A percentile compares a stretch with the other conserved stretches of the same genome.
These are phyloP conservation scores for Colletotrichum horii DNA, from an alignment of 2,329 filamentous ascomycete genomes.

Conservation along the genomic window DNA sequence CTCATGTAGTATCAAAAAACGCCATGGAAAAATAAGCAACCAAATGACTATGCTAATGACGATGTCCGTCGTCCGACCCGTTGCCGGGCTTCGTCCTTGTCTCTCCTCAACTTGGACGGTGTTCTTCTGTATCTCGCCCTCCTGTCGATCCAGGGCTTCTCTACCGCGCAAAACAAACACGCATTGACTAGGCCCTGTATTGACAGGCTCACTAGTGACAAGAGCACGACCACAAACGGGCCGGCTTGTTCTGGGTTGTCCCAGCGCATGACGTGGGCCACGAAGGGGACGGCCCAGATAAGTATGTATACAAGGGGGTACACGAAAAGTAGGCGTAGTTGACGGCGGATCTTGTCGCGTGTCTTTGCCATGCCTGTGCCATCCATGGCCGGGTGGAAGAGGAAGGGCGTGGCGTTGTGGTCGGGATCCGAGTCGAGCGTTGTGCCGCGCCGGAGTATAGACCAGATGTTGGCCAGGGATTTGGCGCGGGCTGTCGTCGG, in stretches of 20 bases:
- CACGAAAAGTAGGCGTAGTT: slow-evolving; percentile 75
- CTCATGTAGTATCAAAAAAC: slow-evolving; percentile 19
- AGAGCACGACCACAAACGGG: slow-evolving; percentile 60
- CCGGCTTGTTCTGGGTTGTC: slow-evolving; percentile 31
- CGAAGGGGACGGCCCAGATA: slow-evolving; percentile 76
- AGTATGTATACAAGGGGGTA: slow-evolving; percentile 76
- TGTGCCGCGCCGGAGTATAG: slow-evolving; percentile 25
- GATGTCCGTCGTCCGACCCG: slow-evolving; percentile 6
- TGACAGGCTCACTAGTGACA: slow-evolving; percentile 63
- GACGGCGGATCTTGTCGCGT: slow-evolving; percentile 65
- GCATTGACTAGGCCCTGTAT: slow-evolving; percentile 73
- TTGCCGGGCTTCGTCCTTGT: slow-evolving; percentile 14
- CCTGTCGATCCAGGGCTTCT: slow-evolving; percentile 67
- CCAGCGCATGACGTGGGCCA: slow-evolving; percentile 67
- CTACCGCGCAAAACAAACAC: slow-evolving; percentile 69
- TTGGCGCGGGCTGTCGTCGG: slow-evolving; percentile 21
- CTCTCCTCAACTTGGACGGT: not conserved
- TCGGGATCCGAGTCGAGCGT: slow-evolving; percentile 16
- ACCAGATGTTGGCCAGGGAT: slow-evolving; percentile 30
- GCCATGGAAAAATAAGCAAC: not conserved
- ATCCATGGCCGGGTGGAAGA: slow-evolving; percentile 25
- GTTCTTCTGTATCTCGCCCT: slow-evolving; percentile 1
- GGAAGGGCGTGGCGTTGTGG: slow-evolving; percentile 7
- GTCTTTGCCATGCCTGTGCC: slow-evolving; percentile 37
- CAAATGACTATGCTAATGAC: slow-evolving; percentile 16